Evolutionary conservation across 306 rosid species (phyloP).

Genomic region (Dalbergia oliveri): DNA sequence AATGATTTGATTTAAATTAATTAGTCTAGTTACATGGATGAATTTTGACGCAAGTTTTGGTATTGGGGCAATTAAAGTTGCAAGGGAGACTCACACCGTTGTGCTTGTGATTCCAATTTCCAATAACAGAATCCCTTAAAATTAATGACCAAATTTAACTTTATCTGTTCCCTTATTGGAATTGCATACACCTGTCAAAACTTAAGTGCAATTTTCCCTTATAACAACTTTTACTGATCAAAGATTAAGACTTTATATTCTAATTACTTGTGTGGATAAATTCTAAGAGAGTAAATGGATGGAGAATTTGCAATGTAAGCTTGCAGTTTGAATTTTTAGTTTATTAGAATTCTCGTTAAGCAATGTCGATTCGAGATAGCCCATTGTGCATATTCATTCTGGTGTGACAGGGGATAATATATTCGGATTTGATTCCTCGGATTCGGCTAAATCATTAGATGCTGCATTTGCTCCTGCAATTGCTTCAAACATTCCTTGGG

Average conservation of each 20-base stretch:
- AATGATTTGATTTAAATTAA: not conserved
- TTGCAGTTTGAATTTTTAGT: slow-evolving; percentile 7
- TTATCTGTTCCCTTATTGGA: not conserved
- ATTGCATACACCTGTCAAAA: not conserved
- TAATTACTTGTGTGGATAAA: slow-evolving; percentile 5
- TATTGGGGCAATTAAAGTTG: not conserved
- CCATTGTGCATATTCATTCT: slow-evolving; percentile 4
- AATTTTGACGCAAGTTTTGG: not conserved
- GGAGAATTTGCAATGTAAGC: not conserved
- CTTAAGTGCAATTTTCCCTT: not conserved
- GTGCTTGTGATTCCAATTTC: not conserved
- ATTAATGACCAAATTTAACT: not conserved
- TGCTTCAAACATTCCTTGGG: slow-evolving; percentile 77
- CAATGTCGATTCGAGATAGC: slow-evolving; percentile 11
- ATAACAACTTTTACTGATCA: not conserved
- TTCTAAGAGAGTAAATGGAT: not conserved
- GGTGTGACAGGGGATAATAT: slow-evolving; percentile 76
- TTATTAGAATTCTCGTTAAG: not conserved
- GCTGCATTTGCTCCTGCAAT: slow-evolving; percentile 83
- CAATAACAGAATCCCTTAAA: not conserved
- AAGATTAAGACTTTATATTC: slow-evolving; percentile 2
- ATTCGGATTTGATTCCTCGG: slow-evolving; percentile 63
- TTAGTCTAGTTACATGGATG: not conserved
- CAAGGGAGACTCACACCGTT: not conserved
- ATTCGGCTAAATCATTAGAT: slow-evolving; percentile 70